Evolutionary conservation across 257 asterid genomes (phyloP), one percentile per base, ranked within the genome.

Genomic region (Scutellaria minor): DNA sequence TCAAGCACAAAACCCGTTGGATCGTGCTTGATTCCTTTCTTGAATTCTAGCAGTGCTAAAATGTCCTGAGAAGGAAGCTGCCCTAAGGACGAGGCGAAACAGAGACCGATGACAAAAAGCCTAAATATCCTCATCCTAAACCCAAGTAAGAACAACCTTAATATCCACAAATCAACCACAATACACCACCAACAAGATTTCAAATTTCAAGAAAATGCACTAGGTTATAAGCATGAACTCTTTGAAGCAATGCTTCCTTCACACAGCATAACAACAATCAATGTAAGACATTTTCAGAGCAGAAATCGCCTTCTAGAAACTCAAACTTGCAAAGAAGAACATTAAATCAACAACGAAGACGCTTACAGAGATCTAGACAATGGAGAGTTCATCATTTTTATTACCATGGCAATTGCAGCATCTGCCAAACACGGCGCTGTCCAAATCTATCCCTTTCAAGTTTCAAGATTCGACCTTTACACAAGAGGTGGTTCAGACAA

Each of bases 61-160:
- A 95, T 92, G 74, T 95, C 99, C 81, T 86, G 98, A 42, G 99
- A 92, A 22, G 97, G 98, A 24, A 92, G 96, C 86, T 95, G 98
- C 44, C 97, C 97, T 51, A 81, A 27, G 44, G 88, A 78, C 74
- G 80, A 80, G 39, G 79, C 80, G 40, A 85, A 78, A 76, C 85
- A 89, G 40, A 86, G 79, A 56, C 80, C 78, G 1, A 87, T 78
- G 40, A 85, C 56, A 24, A 87, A 75, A 72, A 86, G 46, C 86
- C 87, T 67, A 76, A 93, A 73, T 14, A 85, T 51, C 86, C 79
- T 84, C 98, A 90, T 90, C 64, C 66, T 71, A 45, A 57, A 77
- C 78, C 77, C 81, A 78, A 61, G 47, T 18, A 64, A 31, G 4
- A 31, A 62, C 7, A 58, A 71, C 1, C 62, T 42, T 15, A 63